These are phyloP conservation scores for Kurtzmaniella fragi DNA, from an alignment of 805 yeast species.

Conservation along the genomic window DNA sequence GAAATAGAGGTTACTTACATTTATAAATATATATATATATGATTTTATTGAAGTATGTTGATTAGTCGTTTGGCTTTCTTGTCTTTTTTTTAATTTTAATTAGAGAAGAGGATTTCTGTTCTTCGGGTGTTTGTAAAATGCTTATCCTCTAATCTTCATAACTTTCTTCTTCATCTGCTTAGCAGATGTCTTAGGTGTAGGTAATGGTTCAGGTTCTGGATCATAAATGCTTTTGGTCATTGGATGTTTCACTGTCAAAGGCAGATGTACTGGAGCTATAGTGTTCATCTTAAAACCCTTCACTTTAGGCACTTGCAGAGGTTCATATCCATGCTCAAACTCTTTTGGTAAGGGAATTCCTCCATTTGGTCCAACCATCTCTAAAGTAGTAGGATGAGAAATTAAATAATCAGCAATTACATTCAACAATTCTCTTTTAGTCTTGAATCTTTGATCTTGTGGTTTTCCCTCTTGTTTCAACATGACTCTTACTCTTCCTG, in stretches of 20 bases:
- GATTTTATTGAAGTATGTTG: too few relatives aligned
- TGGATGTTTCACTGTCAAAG: constrained; percentile 78
- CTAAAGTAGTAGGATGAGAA: constrained; percentile 63
- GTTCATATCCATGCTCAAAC: constrained; percentile 44
- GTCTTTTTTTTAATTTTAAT: too few relatives aligned
- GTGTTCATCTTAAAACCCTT: constrained; percentile 82
- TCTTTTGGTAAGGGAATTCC: constrained; percentile 66
- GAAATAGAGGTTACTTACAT: neutral
- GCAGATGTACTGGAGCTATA: constrained; percentile 83
- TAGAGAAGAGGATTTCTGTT: too few relatives aligned
- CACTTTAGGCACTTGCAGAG: constrained; percentile 68
- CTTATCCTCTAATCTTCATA: constrained; percentile 52
- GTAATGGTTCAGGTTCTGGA: constrained; percentile 40
- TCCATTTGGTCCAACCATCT: constrained; percentile 43
- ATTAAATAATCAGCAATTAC: constrained; percentile 58
- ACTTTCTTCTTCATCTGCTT: constrained; percentile 51
- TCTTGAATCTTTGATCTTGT: constrained; percentile 21
- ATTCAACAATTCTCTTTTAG: constrained; percentile 62
- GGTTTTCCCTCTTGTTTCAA: constrained; percentile 46
- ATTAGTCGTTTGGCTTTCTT: too few relatives aligned
- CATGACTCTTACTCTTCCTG: constrained; percentile 87
- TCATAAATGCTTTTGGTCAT: constrained; percentile 68
- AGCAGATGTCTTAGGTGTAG: constrained; percentile 22
- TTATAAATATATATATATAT: too few relatives aligned
- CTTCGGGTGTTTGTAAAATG: too few relatives aligned